Evolutionary conservation across 2,329 filamentous ascomycete genomes (phyloP), one percentile per base, ranked within the genome.

Genomic region (Trichothecium sympodiale): DNA sequence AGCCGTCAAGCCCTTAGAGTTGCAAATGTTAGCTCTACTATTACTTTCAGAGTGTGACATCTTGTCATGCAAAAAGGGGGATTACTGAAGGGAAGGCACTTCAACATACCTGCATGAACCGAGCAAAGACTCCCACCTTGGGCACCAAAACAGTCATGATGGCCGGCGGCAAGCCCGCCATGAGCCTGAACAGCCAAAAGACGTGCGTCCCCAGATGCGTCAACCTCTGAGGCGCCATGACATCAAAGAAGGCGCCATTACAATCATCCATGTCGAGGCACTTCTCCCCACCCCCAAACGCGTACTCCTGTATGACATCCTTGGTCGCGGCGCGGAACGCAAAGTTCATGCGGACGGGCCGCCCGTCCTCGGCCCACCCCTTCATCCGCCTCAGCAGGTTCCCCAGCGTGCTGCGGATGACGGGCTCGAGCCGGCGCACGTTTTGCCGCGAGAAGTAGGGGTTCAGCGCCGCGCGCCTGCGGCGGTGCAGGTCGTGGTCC

Each of bases 261-360:
- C 43, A 53, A 30, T 56, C 46, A 12, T 49, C 45, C 46, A 49
- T 50, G 15, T 52, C 43, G 2, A 55, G 49, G 31, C 44, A 53
- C 29, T 42, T 50, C 12, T 39, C 36, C n/a, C 14, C 15, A 9
- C 46, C 41, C 3, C 47, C 47, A 3, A 47, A 31, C 1, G 41
- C 38, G 30, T 46, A 47, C 2, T 34, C 20, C 10, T 43, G 38
- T 12, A 47, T 47, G 3, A 47, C 39, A 6, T 46, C 45, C 20
- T 44, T 46, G 16, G 43, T 41, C 0, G 42, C 40, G 4, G 43
- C 43, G 14, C 34, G 36, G 7, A 36, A 42, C 0, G 40, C 40
- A 3, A 25, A 8, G 16, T 45, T 39, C 16, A 46, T 7, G 2
- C 27, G 20, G 1, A 42, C 31, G 0, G 39, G 38, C n/a, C 33